Base-by-base conservation (phyloP, 768 basidiomycete genomes). In the Pisolithus tinctorius region DNA sequence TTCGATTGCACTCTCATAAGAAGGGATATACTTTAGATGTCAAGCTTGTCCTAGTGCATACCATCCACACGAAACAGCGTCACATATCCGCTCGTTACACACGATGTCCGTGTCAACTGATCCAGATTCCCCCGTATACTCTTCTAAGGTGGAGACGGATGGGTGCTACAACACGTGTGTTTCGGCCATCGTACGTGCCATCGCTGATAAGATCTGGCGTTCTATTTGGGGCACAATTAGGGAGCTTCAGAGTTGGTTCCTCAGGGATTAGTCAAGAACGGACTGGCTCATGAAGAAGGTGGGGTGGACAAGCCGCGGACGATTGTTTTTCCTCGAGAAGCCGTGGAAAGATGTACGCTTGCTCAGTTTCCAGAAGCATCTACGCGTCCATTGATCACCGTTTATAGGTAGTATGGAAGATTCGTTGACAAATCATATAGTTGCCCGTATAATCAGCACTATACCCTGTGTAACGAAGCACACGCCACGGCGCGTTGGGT, bases 11-110 rank as follows among this genome's bases (percentile, higher is more conserved):
- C 84, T 88, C 47, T 87, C 93, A 78, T 54, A 65, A 63, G 47
- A 73, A 83, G 55, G 74, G 79, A 36, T 95, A 89, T 62, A 74
- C 86, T 0, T 76, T 97, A 0, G 93, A 93, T 9, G 82, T 92
- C 50, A 96, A 97, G 67, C 85, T 97, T 45, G 93, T 96, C 29
- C 82, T 20, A 93, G 93, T 0, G 93, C 93, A 2, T 97, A 95
- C 67, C 90, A 93, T 60, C 75, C 81, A 0, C 79, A 87, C 52
- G 93, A 97, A 61, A 55, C 78, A 25, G 70, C 75, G 4, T 81
- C 81, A 1, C 76, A 64, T 36, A 31, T 53, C 10, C 69, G 70
- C 1, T 60, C 69, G n/a, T 16, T 27, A 13, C 48, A 50, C 39
- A 48, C 53, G 27, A 60, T 62, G 4, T 80, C 80, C 0, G 80